Percentiles rank a stretch among this genome's conserved stretches.
phyloP scores from a whole-genome alignment of 75 land plant species.

The Isoetes taiwanensis region DNA sequence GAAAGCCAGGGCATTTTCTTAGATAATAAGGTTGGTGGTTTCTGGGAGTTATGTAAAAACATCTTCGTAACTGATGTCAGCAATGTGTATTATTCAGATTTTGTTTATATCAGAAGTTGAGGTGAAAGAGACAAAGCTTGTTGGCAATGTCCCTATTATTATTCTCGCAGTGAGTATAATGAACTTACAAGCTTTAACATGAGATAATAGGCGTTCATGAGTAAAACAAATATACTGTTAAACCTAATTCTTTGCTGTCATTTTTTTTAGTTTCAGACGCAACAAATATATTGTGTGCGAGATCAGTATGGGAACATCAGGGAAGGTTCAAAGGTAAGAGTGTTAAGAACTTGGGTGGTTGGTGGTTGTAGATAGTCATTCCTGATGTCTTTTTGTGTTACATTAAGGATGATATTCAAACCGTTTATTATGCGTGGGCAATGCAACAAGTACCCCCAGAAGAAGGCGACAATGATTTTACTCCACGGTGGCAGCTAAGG shows the following conservation, averaged over 20 bases:
- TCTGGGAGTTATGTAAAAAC: no score
- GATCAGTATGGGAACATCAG: slow-evolving; percentile 55
- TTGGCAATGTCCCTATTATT: slow-evolving; percentile 69
- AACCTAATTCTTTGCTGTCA: not conserved
- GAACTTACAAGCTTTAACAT: no score
- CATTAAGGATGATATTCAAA: slow-evolving; percentile 77
- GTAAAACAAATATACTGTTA: no score
- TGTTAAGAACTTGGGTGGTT: not conserved
- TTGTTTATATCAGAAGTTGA: slow-evolving; percentile 80
- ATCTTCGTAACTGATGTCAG: no score
- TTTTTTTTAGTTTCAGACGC: slow-evolving; percentile 83
- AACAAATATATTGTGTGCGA: slow-evolving; percentile 75
- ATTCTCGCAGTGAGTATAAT: slow-evolving; percentile 59
- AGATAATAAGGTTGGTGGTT: slow-evolving; percentile 60
- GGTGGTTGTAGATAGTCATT: not conserved
- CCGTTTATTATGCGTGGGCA: slow-evolving; percentile 88
- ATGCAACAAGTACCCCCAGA: slow-evolving; percentile 70
- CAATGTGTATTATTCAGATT: slow-evolving; percentile 54
- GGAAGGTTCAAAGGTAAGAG: slow-evolving; percentile 71
- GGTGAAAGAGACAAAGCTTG: slow-evolving; percentile 74
- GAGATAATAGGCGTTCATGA: no score
- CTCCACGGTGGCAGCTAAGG: slow-evolving; percentile 65
- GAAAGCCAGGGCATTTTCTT: slow-evolving; percentile 57
- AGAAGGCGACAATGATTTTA: slow-evolving; percentile 47
- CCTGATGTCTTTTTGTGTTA: not conserved